Evolutionary conservation across 768 basidiomycete genomes (phyloP).

Genomic region (Mycena kentingensis): DNA sequence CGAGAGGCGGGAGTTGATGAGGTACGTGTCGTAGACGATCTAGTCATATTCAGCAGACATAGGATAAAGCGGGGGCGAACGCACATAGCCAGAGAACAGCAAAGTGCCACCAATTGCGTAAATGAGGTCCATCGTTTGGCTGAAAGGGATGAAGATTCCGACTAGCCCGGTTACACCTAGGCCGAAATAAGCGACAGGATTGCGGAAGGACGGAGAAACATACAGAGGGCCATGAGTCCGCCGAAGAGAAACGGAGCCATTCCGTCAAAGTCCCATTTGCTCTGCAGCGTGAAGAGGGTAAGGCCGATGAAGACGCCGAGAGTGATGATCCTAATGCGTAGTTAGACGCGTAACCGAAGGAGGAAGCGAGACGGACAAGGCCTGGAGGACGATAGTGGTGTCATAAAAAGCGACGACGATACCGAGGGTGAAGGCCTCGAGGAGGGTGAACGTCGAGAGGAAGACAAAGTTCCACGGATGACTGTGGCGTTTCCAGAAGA

Average conservation of each 20-base stretch:
- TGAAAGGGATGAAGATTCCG: conserved; percentile 85
- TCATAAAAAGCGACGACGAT: conserved; percentile 77
- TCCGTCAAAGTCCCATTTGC: conserved; percentile 96
- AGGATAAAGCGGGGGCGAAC: too few species aligned
- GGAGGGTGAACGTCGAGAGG: conserved; percentile 81
- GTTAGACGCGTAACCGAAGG: conserved; percentile 12
- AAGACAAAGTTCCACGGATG: conserved; percentile 87
- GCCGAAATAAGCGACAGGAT: neutral
- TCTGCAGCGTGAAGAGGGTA: conserved; percentile 93
- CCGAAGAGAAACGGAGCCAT: conserved; percentile 91
- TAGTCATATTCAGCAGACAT: too few species aligned
- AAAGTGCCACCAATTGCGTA: conserved; percentile 78
- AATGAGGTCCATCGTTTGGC: conserved; percentile 76
- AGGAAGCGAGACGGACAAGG: conserved; percentile 54
- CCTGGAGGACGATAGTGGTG: conserved; percentile 77
- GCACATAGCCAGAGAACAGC: conserved; percentile 88
- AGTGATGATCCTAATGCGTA: conserved; percentile 68
- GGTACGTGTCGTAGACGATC: conserved; percentile 89
- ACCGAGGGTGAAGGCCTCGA: conserved; percentile 93
- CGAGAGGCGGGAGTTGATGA: conserved; percentile 84
- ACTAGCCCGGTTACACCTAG: conserved; percentile 81
- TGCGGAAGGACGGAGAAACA: conserved; percentile 23
- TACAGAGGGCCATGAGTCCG: conserved; percentile 77
- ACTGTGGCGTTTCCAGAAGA: conserved; percentile 92
- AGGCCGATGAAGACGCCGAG: conserved; percentile 91